phyloP scores from a whole-genome alignment of 2,329 filamentous ascomycete species.

The Venturia nashicola region DNA sequence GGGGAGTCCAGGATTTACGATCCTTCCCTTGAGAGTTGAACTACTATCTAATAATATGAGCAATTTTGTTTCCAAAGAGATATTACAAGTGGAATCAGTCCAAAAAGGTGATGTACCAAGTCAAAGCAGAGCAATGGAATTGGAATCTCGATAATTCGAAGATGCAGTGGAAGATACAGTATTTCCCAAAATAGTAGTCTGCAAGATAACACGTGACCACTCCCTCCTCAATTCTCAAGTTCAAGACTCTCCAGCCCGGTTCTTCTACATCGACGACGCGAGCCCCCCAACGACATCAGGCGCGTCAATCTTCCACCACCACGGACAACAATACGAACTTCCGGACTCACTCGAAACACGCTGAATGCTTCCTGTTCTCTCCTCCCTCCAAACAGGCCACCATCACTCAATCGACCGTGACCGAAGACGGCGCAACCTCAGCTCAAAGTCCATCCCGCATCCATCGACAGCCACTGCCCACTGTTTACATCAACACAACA shows the following conservation, averaged over 20 bases:
- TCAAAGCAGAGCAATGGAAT: too few species aligned
- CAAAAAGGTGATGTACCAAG: too few species aligned
- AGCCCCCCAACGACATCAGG: neutral
- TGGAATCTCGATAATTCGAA: too few species aligned
- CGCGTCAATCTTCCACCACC: conserved; percentile 1
- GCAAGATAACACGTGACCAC: neutral
- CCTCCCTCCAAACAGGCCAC: neutral
- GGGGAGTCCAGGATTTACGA: neutral
- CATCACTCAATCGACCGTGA: neutral
- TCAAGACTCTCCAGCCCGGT: neutral
- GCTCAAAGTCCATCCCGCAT: neutral
- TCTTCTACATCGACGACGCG: neutral
- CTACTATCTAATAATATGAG: too few species aligned
- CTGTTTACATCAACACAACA: conserved; percentile 1
- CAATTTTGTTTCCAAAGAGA: neutral
- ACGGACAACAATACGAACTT: neutral
- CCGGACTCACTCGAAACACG: neutral
- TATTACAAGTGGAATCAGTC: too few species aligned
- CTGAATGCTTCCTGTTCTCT: neutral
- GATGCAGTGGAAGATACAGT: too few species aligned
- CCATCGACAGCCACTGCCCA: neutral
- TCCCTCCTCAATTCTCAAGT: neutral
- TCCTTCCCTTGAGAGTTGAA: neutral
- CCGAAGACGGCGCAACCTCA: neutral
- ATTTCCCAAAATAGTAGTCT: neutral